phyloP scores from a whole-genome alignment of 2,329 filamentous ascomycete genomes.

The Colletotrichum musae region DNA sequence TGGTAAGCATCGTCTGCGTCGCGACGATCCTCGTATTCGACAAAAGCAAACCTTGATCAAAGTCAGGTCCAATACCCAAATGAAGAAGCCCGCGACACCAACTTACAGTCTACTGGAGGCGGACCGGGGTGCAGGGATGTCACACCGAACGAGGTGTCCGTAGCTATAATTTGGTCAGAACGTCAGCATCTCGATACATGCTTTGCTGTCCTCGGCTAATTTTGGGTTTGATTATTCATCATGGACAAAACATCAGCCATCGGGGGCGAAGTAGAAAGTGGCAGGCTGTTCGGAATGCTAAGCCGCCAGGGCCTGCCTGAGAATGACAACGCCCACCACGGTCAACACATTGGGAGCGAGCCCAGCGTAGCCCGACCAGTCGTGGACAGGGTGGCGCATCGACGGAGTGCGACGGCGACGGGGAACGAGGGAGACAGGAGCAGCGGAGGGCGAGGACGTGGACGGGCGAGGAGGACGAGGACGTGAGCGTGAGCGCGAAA shows the following conservation, averaged over 20 bases:
- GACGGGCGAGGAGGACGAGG: constrained; percentile 47
- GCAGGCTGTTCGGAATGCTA: constrained; percentile 22
- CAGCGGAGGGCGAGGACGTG: constrained; percentile 44
- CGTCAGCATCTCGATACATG: constrained; percentile 61
- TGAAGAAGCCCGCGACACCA: background rate
- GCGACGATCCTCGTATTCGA: constrained; percentile 98
- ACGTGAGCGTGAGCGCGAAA: constrained; percentile 46
- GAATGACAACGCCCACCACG: constrained; percentile 27
- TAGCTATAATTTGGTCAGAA: constrained; percentile 73
- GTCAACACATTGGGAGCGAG: constrained; percentile 20
- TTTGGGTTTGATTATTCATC: constrained; percentile 16
- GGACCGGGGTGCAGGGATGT: constrained; percentile 96
- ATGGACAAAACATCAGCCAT: constrained; percentile 21
- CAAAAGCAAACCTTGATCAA: constrained; percentile 86
- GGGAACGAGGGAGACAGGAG: constrained; percentile 49
- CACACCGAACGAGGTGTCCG: constrained; percentile 96
- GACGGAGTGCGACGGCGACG: constrained; percentile 58
- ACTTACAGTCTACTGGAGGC: constrained; percentile 96
- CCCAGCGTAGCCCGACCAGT: constrained; percentile 32
- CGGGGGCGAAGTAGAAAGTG: constrained; percentile 22
- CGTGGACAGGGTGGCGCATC: constrained; percentile 43
- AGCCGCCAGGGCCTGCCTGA: constrained; percentile 33
- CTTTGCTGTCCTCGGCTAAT: background rate
- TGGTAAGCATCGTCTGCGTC: constrained; percentile 99
- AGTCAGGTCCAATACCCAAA: background rate